Conservation (phyloP, 2,329 filamentous ascomycete species). For the Rhynchosporium graminicola region DNA sequence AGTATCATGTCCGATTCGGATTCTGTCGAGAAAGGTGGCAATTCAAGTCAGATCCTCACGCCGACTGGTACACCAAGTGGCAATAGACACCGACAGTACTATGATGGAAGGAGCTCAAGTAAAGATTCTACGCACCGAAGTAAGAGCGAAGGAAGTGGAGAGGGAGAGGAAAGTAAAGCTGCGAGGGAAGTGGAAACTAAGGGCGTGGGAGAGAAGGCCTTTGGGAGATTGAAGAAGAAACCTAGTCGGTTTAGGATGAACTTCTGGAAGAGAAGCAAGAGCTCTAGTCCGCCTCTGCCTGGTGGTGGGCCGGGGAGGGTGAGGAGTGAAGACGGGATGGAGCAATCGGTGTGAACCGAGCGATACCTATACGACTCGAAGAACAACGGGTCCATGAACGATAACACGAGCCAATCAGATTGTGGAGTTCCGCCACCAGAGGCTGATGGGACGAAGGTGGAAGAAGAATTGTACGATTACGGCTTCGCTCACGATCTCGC, state of each 20-base stretch:
- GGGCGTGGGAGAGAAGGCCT: conserved; percentile 44
- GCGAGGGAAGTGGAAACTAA: too few species aligned
- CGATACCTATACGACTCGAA: not conserved
- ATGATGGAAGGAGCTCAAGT: conserved; percentile 17
- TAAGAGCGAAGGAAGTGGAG: conserved; percentile 5
- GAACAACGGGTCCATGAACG: not conserved
- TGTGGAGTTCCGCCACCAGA: too few species aligned
- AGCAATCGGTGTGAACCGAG: conserved; percentile 2
- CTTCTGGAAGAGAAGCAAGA: conserved; percentile 41
- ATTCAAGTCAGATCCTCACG: conserved; percentile 29
- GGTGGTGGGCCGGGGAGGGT: conserved; percentile 7
- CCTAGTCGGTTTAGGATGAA: conserved; percentile 65
- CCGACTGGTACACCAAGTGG: conserved; percentile 21
- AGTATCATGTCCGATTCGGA: conserved; percentile 59
- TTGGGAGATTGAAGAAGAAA: conserved; percentile 60
- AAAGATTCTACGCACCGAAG: conserved; percentile 12
- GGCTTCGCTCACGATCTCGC: too few species aligned
- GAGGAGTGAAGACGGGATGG: conserved; percentile 11
- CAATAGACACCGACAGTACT: not conserved
- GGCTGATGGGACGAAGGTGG: too few species aligned
- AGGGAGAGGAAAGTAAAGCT: conserved; percentile 8
- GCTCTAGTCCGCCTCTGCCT: conserved; percentile 33
- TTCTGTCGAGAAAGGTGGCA: conserved; percentile 19
- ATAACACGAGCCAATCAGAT: too few species aligned
- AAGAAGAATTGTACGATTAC: too few species aligned